Base-by-base conservation (phyloP, 2,329 filamentous ascomycete genomes). In the Talaromyces sp. region DNA sequence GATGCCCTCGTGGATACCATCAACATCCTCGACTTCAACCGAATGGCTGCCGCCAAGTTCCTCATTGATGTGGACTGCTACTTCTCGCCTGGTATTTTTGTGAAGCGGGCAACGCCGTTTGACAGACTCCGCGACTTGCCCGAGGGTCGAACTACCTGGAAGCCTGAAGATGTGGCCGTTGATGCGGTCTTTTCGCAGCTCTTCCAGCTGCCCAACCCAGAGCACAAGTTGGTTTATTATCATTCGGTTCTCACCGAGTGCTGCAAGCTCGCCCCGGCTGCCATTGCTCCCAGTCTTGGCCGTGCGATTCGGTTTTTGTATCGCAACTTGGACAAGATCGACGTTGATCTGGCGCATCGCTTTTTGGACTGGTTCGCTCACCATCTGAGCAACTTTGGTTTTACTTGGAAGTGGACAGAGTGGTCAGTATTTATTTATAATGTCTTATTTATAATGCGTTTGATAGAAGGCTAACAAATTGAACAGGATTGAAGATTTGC, bases 351-450 rank as follows among this genome's bases (percentile, higher is more conserved):
- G 51, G 85, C 82, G 61, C 89, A 93, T 70, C 87, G 95, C 30
- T 98, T 98, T 78, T 82, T 96, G 72, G 94, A 98, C 74, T 99
- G 95, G 95, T 99, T 99, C 72, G 86, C 94, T 18, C 95, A 99
- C 75, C 95, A 99, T 79, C 80, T 99, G 67, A 97, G 93, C 79
- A 99, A 99, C 79, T 99, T 99, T 73, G 95, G 96, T 59, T 99
- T 98, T 74, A 95, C 95, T 9, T 99, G 95, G 95, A 98, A 98
- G 78, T 99, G 95, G 95, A 89, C 90, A 16, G 95, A 99, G 78
- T 99, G 95, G 95, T 86, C 75, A 69, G 82, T 14, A 28, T 14
- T 9, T 36, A 50, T 1, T 6, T 55, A 23, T 18, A 54, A n/a
- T 28, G 14, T 54, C 23, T 36, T 10, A 55, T 10, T 42, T 34